A percentile compares a stretch with the other conserved stretches of the same genome.
Conservation (phyloP, 2,329 filamentous ascomycete genomes). For the Fusarium cicatricum region DNA sequence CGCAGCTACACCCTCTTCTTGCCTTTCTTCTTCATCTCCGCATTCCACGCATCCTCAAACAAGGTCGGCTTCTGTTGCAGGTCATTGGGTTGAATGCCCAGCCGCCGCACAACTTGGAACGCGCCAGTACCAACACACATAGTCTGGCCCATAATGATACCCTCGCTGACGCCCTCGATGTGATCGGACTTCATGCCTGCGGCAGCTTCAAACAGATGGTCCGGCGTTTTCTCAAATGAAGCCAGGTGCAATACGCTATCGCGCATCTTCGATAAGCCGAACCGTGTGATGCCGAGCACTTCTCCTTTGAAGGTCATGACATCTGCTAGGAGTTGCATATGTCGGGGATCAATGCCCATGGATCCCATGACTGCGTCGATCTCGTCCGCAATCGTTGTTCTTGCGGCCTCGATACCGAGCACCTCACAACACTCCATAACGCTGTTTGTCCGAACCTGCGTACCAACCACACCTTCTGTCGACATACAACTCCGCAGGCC, state of each 20-base stretch:
- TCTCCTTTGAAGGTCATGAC: constrained; percentile 99
- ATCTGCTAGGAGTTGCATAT: constrained; percentile 96
- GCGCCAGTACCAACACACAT: constrained; percentile 91
- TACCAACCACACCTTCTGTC: constrained; percentile 88
- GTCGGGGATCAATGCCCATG: constrained; percentile 96
- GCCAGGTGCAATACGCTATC: constrained; percentile 94
- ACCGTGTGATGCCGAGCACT: constrained; percentile 95
- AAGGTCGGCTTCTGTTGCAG: constrained; percentile 66
- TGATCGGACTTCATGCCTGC: constrained; percentile 89
- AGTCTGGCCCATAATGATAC: constrained; percentile 98
- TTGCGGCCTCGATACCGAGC: constrained; percentile 93
- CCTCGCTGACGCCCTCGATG: constrained; percentile 94
- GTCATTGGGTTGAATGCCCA: constrained; percentile 71
- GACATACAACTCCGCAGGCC: constrained; percentile 90
- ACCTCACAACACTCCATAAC: constrained; percentile 90
- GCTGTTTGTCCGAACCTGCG: constrained; percentile 78
- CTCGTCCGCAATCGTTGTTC: constrained; percentile 87
- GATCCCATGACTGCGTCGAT: constrained; percentile 89
- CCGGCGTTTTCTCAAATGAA: constrained; percentile 97
- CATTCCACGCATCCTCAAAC: constrained; percentile 76
- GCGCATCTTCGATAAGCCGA: constrained; percentile 94
- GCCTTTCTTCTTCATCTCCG: constrained; percentile 23
- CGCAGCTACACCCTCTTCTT: too few relatives aligned
- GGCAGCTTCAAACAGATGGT: constrained; percentile 95
- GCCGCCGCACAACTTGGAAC: constrained; percentile 83